Conservation (phyloP, 2,329 filamentous ascomycete species). For the Ceratocystis destructans region DNA sequence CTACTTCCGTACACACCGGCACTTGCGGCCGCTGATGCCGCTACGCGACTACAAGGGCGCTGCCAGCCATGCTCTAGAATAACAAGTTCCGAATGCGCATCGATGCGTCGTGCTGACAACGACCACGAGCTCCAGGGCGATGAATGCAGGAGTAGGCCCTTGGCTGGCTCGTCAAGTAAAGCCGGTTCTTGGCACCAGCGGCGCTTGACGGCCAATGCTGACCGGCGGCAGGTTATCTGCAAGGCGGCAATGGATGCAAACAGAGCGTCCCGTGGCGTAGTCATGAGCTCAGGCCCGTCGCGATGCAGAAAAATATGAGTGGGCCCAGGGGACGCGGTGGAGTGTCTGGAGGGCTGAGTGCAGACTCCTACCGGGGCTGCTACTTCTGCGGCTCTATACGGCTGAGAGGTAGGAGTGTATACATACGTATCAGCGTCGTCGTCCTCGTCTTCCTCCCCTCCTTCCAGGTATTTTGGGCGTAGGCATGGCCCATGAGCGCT, state of each 20-base stretch:
- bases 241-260: slow-evolving; percentile 6
- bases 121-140: slow-evolving; percentile 15
- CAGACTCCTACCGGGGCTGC: neutral
- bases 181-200: neutral
- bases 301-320: slow-evolving; percentile 12
- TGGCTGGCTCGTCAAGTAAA: neutral
- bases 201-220: neutral
- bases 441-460: neutral
- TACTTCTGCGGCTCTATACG: neutral
- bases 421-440: neutral
- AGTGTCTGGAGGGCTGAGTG: neutral
- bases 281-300: slow-evolving; percentile 12
- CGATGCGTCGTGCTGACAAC: slow-evolving; percentile 7
- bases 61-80: slow-evolving; percentile 18
- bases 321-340: slow-evolving; percentile 3
- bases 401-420: neutral
- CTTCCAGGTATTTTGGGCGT: neutral
- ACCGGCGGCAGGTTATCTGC: slow-evolving; percentile 8
- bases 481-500: neutral
- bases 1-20: slow-evolving; percentile 8
- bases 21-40: neutral
- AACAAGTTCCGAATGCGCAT: slow-evolving; percentile 8
- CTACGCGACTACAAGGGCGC: slow-evolving; percentile 12
- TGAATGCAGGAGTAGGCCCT: slow-evolving; percentile 1
- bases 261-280: slow-evolving; percentile 5